Base-by-base conservation (phyloP, 768 basidiomycete genomes). In the Trametes elegans region DNA sequence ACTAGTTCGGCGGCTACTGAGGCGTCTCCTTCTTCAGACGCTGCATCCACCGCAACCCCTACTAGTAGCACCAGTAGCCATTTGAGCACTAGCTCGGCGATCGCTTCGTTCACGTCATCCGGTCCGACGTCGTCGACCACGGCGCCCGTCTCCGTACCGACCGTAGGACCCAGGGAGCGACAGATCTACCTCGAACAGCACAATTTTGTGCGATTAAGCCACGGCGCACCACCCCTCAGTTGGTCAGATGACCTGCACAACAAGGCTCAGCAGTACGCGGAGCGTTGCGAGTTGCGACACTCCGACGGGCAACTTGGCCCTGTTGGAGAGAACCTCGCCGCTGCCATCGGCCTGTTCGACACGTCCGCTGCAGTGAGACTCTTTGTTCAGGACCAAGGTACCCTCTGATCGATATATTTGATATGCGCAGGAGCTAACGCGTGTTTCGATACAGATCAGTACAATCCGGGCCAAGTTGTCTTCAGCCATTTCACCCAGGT, bases 251-350 rank as follows among this genome's bases (percentile, higher is more conserved):
- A 69, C 3, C 67, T 88, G 34, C 82, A 84, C 3, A 61, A 65
- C 18, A 79, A 78, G 52, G 91, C 90, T 3, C 80, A 84, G 63
- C 63, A 74, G 48, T 89, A 85, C 81, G 87, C 88, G 2, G 73
- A 80, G 57, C 68, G 71, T 13, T 93, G 91, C 66, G 62, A 75
- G 5, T 87, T 86, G 66, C 19, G 79, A 57, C 90, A 93, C 65
- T 85, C 86, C 13, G 77, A 77, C 21, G 87, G 87, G 27, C 69
- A 74, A 10, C 75, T 88, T 35, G 87, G 87, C 2, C 71, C 74
- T 1, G 79, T 76, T 56, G 88, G 87, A 62, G 87, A 89, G 70
- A 89, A 90, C 64, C 70, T 90, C 57, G 84, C 84, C 42, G 87
- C 85, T 46, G 87, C 86, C 7, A 83, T 84, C 10, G 84, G 81